Evolutionary conservation across 441 rosid species (phyloP), one percentile per base, ranked within the genome.

Genomic region (Manihot esculenta): DNA sequence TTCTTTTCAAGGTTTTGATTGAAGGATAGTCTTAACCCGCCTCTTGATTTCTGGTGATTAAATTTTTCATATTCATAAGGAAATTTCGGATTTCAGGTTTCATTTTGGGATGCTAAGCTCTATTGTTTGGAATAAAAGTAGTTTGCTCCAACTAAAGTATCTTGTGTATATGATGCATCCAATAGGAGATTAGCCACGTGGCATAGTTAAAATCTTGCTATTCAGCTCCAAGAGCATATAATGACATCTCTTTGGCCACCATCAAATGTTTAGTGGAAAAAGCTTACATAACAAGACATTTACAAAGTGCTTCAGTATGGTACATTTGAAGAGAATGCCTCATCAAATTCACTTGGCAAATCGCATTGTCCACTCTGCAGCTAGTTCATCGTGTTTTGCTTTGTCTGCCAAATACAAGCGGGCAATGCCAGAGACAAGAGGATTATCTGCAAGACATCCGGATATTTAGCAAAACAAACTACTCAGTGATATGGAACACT

Each of bases 361-460:
- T 74, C 89, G 82, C 81, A 83, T 62, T 3, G 97, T 92, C 99
- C 96, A 94, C 76, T 94, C 90, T 38, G 87, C 79, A 30, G 99
- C 97, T 55, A 92, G 72, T 79, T 83, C 85, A 54, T 89, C 90
- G 33, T 94, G 96, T 66, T 90, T 90, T 55, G 88, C 87, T 74
- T 81, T 85, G 70, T 94, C 97, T 20, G 86, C 74, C 71, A 88
- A 77, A 84, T 87, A 90, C 79, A 87, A 82, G 78, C 75, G 87
- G 23, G 97, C 95, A 76, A 89, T 83, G 66, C 81, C 84, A 27
- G 93, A 92, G 51, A 79, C 76, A 69, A 71, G 81, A 57, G 93
- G 83, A 78, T 84, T 81, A 81, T 86, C 99, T 92, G 88, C 76
- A 71, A 23, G n/a, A 60, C 44, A 9, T n/a, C 33, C 42, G 10